Evolutionary conservation across 2,329 filamentous ascomycete genomes (phyloP), one percentile per base, ranked within the genome.

Genomic region (Diaporthe aspalathi): DNA sequence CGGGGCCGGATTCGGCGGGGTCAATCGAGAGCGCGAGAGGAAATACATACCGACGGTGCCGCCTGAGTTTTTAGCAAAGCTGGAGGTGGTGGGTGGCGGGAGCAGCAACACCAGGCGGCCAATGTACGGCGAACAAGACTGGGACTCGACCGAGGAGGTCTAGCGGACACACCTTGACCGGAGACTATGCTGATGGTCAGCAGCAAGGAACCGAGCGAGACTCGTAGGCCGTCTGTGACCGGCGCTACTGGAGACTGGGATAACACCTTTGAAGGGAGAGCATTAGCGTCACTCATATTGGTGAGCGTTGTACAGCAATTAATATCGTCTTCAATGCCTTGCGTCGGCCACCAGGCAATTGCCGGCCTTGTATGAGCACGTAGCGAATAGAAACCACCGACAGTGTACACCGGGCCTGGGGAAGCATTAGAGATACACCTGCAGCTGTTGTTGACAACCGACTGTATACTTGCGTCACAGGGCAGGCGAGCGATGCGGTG

Each of bases 1-100:
- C 78, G 96, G 96, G 0, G 95, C 96, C 16, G 96, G 96, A 0
- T 96, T 98, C 78, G 96, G 96, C 6, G 96, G 96, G 0, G 85
- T 96, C 57, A 97, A 99, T 83, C 89, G 93, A 73, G 96, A 98
- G 82, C 88, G 94, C 70, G 96, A 97, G 81, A 88, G 94, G 75
- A 97, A 97, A 83, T 99, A 99, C 80, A 97, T 97, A 56, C 96
- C 96, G 2, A 97, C 94, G 0, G 93, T 99, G 67, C 95, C 96
- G 22, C 92, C 95, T 0, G 96, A 99, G 82, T 97, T 98, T 78
- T 84, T 99, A 73, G 90, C 92, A 73, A 97, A 94, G 83, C 86
- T 99, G 60, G 95, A 98, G 80, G 82, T 85, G 63, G 85, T 82
- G 73, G 86, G 50, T 20, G 72, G 72, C 24, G 47, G 85, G 8